Evolutionary conservation across 306 rosid genomes (phyloP), one percentile per base, ranked within the genome.

Genomic region (Prunus campanulata): DNA sequence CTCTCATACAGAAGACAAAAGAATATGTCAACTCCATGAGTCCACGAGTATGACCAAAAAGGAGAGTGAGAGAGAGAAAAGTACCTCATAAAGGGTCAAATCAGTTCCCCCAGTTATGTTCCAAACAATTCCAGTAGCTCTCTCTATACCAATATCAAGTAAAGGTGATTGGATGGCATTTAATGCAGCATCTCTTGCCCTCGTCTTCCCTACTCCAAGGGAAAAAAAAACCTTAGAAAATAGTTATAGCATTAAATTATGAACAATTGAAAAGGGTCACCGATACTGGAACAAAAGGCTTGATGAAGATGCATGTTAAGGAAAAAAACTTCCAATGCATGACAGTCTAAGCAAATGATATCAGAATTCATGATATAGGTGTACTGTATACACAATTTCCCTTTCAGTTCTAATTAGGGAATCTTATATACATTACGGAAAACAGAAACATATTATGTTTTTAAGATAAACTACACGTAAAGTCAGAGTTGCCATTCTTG

Each of bases 91-190:
- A 80, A 92, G 81, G 84, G 99, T 96, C 85, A 96, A 82, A 87
- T 96, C 99, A 83, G 82, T 91, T 81, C 99, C 99, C 55, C 99
- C 99, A 35, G 99, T 96, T 74, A 96, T 96, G 81, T 92, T 96
- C 99, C 99, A 96, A n/a, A 96, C 99, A 78, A 96, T 96, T 82
- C 99, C 99, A 82, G 99, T 96, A 30, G 99, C 99, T 79, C 99
- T 91, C 86, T 96, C 99, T 73, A 96, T 96, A 73, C 97, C 99
- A 57, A 96, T 96, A 89, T 92, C 99, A 51, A 96, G 89, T 69
- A 96, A 86, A 79, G 97, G 98, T 50, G 99, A 96, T 63, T 96
- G 99, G 77, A 96, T 96, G 83, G 99, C 99, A 80, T 96, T 96
- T 86, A 96, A 87, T 29, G 99, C 99, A 76, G 98, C 99, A 63